Conservation (phyloP, 2,329 filamentous ascomycete genomes). For the Huntiella decipiens region DNA sequence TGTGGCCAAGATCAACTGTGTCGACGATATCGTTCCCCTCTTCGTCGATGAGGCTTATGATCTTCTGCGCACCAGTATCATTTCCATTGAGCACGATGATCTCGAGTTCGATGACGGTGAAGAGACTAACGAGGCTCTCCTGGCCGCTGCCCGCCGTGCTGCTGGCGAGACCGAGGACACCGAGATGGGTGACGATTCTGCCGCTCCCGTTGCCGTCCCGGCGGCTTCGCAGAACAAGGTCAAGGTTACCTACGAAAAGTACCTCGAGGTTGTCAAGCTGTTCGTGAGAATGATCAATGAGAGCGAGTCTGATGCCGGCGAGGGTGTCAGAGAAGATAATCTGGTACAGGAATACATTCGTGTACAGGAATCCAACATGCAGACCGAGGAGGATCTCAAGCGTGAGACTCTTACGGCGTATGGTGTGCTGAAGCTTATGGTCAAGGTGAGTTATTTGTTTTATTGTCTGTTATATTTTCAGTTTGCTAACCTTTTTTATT, state of each 20-base stretch:
- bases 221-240: slow-evolving; percentile 43
- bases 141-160: slow-evolving; percentile 30
- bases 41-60: slow-evolving; percentile 90
- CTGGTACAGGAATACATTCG: slow-evolving; percentile 83
- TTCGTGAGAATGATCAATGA: slow-evolving; percentile 69
- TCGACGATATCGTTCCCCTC: slow-evolving; percentile 64
- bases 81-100: slow-evolving; percentile 94
- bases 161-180: slow-evolving; percentile 21
- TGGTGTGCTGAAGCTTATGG: slow-evolving; percentile 89
- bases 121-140: slow-evolving; percentile 11
- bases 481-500: slow-evolving; percentile 28
- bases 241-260: slow-evolving; percentile 90
- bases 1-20: slow-evolving; percentile 96
- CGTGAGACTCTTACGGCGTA: slow-evolving; percentile 51
- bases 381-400: slow-evolving; percentile 64
- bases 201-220: slow-evolving; percentile 23
- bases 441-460: slow-evolving; percentile 47
- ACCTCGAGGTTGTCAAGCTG: slow-evolving; percentile 73
- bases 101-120: slow-evolving; percentile 67
- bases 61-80: slow-evolving; percentile 81
- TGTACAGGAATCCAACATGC: slow-evolving; percentile 67
- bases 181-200: slow-evolving; percentile 16
- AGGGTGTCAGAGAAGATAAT: slow-evolving; percentile 70
- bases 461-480: slow-evolving; percentile 12
- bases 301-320: slow-evolving; percentile 55